Evolutionary conservation across 345 rosid species (phyloP).

Genomic region (Corchorus capsularis): DNA sequence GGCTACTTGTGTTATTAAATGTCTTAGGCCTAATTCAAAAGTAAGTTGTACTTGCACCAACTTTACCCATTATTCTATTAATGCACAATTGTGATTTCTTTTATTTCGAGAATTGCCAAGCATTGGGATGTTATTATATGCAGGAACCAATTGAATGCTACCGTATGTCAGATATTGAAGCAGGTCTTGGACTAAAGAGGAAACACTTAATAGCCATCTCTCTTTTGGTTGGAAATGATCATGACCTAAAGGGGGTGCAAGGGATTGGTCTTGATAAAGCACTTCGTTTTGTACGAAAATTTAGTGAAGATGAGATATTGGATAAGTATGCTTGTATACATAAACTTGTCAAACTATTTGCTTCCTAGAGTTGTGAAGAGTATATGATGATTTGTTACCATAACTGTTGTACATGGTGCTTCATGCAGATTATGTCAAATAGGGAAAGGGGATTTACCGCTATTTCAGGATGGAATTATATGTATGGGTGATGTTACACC

Average conservation of each 20-base stretch:
- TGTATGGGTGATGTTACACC: conserved; percentile 30
- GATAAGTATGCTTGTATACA: conserved; percentile 44
- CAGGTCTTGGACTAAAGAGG: conserved; percentile 79
- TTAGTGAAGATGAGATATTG: conserved; percentile 67
- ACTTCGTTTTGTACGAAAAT: conserved; percentile 58
- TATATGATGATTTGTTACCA: conserved; percentile 1
- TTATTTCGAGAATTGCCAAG: not conserved
- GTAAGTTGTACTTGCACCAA: conserved; percentile 38
- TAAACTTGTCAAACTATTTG: conserved; percentile 11
- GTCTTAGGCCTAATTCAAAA: conserved; percentile 68
- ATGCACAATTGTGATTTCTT: not conserved
- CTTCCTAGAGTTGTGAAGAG: conserved; percentile 6
- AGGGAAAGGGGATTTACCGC: conserved; percentile 43
- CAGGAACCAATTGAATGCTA: conserved; percentile 97
- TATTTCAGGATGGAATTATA: conserved; percentile 32
- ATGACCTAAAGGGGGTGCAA: conserved; percentile 72
- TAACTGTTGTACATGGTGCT: not conserved
- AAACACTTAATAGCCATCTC: conserved; percentile 84
- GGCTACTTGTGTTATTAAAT: conserved; percentile 79
- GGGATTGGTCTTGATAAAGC: conserved; percentile 84
- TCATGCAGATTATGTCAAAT: conserved; percentile 60
- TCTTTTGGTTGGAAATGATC: conserved; percentile 87
- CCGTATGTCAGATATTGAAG: conserved; percentile 76
- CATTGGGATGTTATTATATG: conserved; percentile 31
- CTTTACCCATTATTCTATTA: not conserved